phyloP scores from a whole-genome alignment of 345 rosid species.

The Eucalyptus erythrocorys region DNA sequence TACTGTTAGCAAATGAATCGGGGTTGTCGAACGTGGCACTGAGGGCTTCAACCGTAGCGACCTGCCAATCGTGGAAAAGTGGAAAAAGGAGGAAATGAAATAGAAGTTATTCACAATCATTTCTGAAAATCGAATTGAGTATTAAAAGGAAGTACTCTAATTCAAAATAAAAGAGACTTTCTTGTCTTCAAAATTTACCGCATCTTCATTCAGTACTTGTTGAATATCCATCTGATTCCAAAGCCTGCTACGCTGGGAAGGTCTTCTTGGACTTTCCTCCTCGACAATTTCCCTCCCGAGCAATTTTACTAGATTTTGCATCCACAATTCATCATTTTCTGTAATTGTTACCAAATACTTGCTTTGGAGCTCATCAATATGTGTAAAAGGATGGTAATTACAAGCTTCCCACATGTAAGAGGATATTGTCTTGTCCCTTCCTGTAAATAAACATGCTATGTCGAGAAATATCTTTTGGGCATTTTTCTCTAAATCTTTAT shows the following conservation, averaged over 20 bases:
- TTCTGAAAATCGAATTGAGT: too few species aligned
- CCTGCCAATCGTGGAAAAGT: neutral
- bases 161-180: neutral
- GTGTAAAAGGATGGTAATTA: accelerated
- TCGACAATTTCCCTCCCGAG: neutral
- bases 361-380: accelerated
- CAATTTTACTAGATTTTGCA: accelerated
- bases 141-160: too few species aligned
- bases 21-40: accelerated
- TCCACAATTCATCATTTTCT: neutral
- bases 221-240: neutral
- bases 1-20: accelerated
- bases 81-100: too few species aligned
- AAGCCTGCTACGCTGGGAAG: neutral
- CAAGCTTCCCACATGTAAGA: too few species aligned
- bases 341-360: too few species aligned
- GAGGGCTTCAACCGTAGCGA: neutral
- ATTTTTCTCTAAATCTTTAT: too few species aligned
- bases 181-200: neutral
- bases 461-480: too few species aligned
- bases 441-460: too few species aligned
- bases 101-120: neutral
- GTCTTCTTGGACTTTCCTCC: neutral
- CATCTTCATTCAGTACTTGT: neutral
- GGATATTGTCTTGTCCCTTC: too few species aligned